A percentile compares a stretch with the other conserved stretches of the same genome.
These are phyloP conservation scores for Chamaecrista fasciculata DNA, from an alignment of 306 rosid species.

Conservation along the genomic window DNA sequence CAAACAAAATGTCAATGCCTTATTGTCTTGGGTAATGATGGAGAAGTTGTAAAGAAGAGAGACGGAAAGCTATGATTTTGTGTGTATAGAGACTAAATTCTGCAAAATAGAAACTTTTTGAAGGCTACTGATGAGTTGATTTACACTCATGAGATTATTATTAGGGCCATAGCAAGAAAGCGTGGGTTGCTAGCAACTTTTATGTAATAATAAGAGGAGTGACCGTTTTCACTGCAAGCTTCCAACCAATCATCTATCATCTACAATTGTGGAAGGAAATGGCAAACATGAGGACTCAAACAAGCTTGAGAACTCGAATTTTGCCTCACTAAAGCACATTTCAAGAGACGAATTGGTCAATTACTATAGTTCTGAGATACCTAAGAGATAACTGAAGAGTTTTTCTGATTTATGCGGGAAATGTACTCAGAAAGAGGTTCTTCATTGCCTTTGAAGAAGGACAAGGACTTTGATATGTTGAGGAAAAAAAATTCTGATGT, in stretches of 20 bases:
- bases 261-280: conserved; percentile 55
- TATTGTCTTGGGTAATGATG: too few species aligned
- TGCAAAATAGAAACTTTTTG: too few species aligned
- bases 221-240: conserved; percentile 48
- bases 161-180: too few species aligned
- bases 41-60: too few species aligned
- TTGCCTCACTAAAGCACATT: conserved; percentile 43
- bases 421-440: conserved; percentile 49
- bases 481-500: conserved; percentile 64
- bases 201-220: conserved; percentile 47
- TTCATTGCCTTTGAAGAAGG: conserved; percentile 56
- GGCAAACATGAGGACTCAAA: conserved; percentile 55
- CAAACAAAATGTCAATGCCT: too few species aligned
- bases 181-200: too few species aligned
- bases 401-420: conserved; percentile 55
- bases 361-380: conserved; percentile 50
- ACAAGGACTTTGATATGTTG: conserved; percentile 67
- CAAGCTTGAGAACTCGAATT: conserved; percentile 49
- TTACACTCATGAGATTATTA: too few species aligned
- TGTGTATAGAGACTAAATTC: too few species aligned
- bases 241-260: conserved; percentile 33
- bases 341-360: conserved; percentile 46
- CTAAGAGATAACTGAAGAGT: conserved; percentile 61
- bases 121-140: too few species aligned
- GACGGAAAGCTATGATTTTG: too few species aligned